Conservation (phyloP, 495 filamentous ascomycete species). For the Xylaria palmicola region DNA sequence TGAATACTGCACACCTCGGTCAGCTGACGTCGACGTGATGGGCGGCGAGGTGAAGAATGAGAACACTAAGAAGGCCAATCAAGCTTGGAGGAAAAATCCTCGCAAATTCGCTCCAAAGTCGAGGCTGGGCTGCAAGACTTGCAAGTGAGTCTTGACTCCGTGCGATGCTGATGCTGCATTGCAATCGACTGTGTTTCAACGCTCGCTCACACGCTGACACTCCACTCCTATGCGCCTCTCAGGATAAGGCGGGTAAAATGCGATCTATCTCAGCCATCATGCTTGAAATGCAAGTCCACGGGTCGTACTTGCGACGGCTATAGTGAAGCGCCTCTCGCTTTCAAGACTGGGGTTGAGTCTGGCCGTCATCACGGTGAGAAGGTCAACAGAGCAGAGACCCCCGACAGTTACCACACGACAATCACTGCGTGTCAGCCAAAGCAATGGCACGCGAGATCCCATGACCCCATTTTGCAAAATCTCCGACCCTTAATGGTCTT, state of each 20-base stretch:
- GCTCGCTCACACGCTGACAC: slow-evolving; percentile 1
- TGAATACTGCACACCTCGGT: neutral
- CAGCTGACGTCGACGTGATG: slow-evolving; percentile 3
- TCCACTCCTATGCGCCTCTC: neutral
- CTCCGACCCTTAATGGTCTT: slow-evolving; percentile 14
- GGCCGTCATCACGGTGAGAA: neutral
- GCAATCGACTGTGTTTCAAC: slow-evolving; percentile 7
- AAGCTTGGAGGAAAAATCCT: slow-evolving; percentile 34
- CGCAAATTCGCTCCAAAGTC: slow-evolving; percentile 38
- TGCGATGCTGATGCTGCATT: slow-evolving; percentile 2
- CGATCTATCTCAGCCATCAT: slow-evolving; percentile 20
- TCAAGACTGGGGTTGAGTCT: neutral
- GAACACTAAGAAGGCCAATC: slow-evolving; percentile 13
- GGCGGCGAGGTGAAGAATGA: neutral
- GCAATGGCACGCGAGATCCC: neutral
- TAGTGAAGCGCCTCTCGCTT: neutral
- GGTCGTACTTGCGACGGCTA: slow-evolving; percentile 25
- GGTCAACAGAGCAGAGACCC: neutral
- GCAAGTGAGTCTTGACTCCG: slow-evolving; percentile 33
- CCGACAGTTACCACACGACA: neutral
- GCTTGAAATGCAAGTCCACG: slow-evolving; percentile 22
- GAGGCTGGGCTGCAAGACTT: slow-evolving; percentile 37
- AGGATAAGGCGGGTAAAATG: slow-evolving; percentile 24
- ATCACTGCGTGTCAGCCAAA: slow-evolving; percentile 3
- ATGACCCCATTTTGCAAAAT: neutral